Conservation (phyloP, 352 stramenopile species). For the Phytophthora litchii region DNA sequence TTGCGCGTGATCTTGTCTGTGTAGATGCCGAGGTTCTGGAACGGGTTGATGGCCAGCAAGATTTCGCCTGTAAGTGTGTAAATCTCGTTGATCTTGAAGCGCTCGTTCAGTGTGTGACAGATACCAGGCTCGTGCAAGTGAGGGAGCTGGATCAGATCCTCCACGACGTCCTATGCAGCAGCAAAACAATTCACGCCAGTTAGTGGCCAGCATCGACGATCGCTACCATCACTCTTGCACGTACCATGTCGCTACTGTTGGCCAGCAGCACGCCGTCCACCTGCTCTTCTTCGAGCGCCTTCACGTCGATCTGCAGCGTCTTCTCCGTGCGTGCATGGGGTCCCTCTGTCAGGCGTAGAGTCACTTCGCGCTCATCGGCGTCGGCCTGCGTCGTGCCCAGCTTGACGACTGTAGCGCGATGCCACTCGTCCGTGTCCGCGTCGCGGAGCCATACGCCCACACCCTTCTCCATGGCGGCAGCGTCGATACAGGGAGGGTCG, state of each 20-base stretch:
- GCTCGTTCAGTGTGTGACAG: slow-evolving; percentile 91
- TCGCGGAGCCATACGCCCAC: slow-evolving; percentile 81
- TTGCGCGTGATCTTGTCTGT: slow-evolving; percentile 89
- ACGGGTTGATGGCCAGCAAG: slow-evolving; percentile 88
- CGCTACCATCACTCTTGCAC: slow-evolving; percentile 23
- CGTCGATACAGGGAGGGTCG: background rate
- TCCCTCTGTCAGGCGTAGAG: slow-evolving; percentile 60
- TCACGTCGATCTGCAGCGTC: slow-evolving; percentile 57
- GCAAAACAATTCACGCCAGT: slow-evolving; percentile 3
- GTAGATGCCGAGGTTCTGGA: slow-evolving; percentile 88
- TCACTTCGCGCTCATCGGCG: slow-evolving; percentile 42
- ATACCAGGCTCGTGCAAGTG: slow-evolving; percentile 95
- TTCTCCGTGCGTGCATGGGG: slow-evolving; percentile 53
- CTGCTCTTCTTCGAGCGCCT: slow-evolving; percentile 70
- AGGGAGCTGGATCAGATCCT: slow-evolving; percentile 93
- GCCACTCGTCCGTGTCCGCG: slow-evolving; percentile 68
- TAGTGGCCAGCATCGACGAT: background rate
- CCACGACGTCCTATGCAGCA: slow-evolving; percentile 67
- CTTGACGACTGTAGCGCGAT: slow-evolving; percentile 62
- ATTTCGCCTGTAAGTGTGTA: slow-evolving; percentile 92
- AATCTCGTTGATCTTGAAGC: slow-evolving; percentile 94
- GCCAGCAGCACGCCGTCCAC: slow-evolving; percentile 66
- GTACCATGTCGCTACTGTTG: slow-evolving; percentile 86
- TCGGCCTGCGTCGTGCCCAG: slow-evolving; percentile 31
- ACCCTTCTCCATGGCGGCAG: slow-evolving; percentile 73